These are phyloP conservation scores for Immersiella caudata DNA, from an alignment of 495 filamentous ascomycete genomes.

Conservation along the genomic window DNA sequence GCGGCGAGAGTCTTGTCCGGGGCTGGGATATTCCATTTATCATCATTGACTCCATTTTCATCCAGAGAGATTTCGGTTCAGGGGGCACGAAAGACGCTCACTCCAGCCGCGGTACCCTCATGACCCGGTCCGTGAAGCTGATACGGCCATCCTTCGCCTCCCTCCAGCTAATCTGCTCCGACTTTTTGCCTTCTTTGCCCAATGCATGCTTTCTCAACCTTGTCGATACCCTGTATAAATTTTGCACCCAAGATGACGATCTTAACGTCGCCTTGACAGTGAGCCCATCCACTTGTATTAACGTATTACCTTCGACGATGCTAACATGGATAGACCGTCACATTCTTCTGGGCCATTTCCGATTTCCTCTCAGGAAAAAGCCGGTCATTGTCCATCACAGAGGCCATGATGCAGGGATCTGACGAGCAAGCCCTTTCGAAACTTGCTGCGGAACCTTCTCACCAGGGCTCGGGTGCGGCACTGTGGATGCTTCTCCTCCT, in stretches of 20 bases:
- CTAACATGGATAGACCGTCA: slow-evolving; percentile 66
- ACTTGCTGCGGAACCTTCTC: slow-evolving; percentile 53
- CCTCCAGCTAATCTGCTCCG: slow-evolving; percentile 89
- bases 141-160: slow-evolving; percentile 85
- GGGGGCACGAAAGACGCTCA: slow-evolving; percentile 28
- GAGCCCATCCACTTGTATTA: slow-evolving; percentile 26
- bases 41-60: slow-evolving; percentile 82
- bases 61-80: slow-evolving; percentile 39
- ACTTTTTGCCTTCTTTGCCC: slow-evolving; percentile 82
- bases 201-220: slow-evolving; percentile 77
- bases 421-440: slow-evolving; percentile 52
- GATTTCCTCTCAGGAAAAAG: slow-evolving; percentile 70
- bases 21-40: slow-evolving; percentile 87
- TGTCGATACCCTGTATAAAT: slow-evolving; percentile 84
- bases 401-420: slow-evolving; percentile 53
- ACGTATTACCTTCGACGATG: background rate
- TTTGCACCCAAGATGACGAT: slow-evolving; percentile 84
- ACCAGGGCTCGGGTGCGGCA: slow-evolving; percentile 59
- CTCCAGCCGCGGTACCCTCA: slow-evolving; percentile 33
- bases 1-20: slow-evolving; percentile 76
- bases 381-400: slow-evolving; percentile 49
- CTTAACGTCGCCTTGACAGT: slow-evolving; percentile 93
- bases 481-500: slow-evolving; percentile 86
- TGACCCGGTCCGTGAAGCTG: slow-evolving; percentile 69
- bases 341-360: slow-evolving; percentile 93